These are phyloP conservation scores for Beauveria medogensis DNA, from an alignment of 2,329 filamentous ascomycete genomes.

Conservation along the genomic window DNA sequence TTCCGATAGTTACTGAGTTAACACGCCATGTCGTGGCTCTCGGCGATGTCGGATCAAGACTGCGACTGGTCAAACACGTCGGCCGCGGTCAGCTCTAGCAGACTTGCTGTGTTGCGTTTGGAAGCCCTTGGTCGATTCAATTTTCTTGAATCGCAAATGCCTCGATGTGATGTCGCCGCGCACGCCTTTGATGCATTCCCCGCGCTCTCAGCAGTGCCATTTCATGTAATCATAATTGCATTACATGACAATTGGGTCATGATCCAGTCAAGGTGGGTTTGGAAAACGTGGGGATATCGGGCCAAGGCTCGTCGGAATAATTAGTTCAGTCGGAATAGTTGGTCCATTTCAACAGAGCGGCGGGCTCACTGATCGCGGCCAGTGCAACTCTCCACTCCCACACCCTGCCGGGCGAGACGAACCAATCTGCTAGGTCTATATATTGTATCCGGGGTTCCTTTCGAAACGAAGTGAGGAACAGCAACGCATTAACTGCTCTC, in stretches of 20 bases:
- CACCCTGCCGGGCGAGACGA: not conserved
- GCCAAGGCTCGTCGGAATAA: not conserved
- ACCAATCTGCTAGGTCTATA: not conserved
- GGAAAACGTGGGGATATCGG: not conserved
- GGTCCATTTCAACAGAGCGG: not conserved
- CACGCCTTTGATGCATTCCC: not conserved
- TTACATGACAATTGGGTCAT: not conserved
- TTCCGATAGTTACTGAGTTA: not conserved
- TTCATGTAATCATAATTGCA: no score
- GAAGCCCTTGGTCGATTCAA: not conserved
- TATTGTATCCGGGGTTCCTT: not conserved
- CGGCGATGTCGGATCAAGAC: not conserved
- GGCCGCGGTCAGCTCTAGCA: not conserved
- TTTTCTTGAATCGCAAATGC: not conserved
- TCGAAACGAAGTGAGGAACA: not conserved
- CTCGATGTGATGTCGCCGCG: not conserved
- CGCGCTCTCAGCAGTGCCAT: not conserved
- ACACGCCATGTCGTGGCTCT: not conserved
- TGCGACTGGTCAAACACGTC: not conserved
- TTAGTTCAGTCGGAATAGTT: not conserved
- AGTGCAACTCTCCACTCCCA: not conserved
- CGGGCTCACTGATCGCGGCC: slow-evolving; percentile 1
- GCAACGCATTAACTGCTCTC: not conserved
- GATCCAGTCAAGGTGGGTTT: not conserved
- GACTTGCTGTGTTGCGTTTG: not conserved